Conservation (phyloP, 305 asterid genomes). For the Plantago coronopus region DNA sequence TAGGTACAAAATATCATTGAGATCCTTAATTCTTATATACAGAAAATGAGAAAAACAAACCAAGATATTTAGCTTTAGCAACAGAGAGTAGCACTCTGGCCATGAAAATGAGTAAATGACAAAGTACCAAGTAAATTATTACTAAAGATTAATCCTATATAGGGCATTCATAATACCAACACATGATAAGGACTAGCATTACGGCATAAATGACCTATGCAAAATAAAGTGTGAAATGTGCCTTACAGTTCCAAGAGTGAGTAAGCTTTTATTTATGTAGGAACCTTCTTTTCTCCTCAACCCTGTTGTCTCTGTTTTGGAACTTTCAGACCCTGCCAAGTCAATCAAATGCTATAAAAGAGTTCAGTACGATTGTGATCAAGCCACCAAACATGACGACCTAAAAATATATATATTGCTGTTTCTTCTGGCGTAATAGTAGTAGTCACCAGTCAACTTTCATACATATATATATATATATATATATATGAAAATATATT, state of each 20-base stretch:
- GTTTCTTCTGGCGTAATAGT: no score
- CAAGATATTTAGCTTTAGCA: constrained; percentile 12
- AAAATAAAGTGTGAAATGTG: constrained; percentile 23
- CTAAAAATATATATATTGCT: constrained; percentile 9
- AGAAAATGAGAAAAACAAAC: no score
- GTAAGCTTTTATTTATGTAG: constrained; percentile 78
- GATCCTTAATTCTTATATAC: no score
- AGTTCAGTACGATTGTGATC: constrained; percentile 32
- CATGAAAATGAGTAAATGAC: not conserved
- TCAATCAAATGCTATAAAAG: constrained; percentile 81
- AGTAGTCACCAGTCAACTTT: no score
- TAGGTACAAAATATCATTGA: no score
- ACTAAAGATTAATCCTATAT: not conserved
- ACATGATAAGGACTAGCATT: constrained; percentile 20
- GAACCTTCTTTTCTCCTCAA: constrained; percentile 87
- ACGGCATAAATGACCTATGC: constrained; percentile 10
- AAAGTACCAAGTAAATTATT: not conserved
- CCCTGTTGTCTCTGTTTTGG: constrained; percentile 75
- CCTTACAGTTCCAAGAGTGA: constrained; percentile 86
- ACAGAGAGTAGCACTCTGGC: constrained; percentile 2
- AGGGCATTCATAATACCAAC: not conserved
- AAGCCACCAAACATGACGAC: constrained; percentile 12
- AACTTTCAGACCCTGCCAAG: constrained; percentile 94
- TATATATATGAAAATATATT: no score
- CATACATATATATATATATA: no score